phyloP scores from a whole-genome alignment of 768 basidiomycete genomes.

The Rubroboletus satanas region DNA sequence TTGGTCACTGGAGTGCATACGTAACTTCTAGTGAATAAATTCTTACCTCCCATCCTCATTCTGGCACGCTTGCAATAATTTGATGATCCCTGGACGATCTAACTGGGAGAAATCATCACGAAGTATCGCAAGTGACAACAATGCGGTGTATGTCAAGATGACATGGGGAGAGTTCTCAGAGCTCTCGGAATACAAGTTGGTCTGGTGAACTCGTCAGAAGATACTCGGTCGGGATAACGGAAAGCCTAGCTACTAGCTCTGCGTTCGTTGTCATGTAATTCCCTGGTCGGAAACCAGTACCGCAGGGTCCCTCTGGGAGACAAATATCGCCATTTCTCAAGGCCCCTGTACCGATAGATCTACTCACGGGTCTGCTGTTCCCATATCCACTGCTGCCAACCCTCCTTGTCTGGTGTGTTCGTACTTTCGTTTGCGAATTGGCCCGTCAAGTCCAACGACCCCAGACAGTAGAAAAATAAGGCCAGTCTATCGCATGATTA shows the following conservation, averaged over 20 bases:
- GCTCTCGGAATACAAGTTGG: constrained; percentile 36
- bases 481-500: constrained; percentile 55
- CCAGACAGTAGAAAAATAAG: constrained; percentile 84
- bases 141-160: constrained; percentile 91
- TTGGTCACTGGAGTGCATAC: not conserved
- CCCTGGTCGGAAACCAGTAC: constrained; percentile 72
- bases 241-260: constrained; percentile 11
- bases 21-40: constrained; percentile 8
- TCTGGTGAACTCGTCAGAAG: constrained; percentile 23
- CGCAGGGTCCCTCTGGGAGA: constrained; percentile 49
- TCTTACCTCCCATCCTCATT: constrained; percentile 75
- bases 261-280: constrained; percentile 56
- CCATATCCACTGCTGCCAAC: constrained; percentile 88
- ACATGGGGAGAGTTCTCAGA: constrained; percentile 71
- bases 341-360: constrained; percentile 1
- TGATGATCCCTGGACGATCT: constrained; percentile 62
- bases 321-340: not conserved
- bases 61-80: constrained; percentile 71
- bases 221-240: not conserved
- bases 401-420: constrained; percentile 47
- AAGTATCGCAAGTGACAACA: constrained; percentile 79
- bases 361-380: constrained; percentile 64
- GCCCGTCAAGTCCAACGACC: constrained; percentile 74
- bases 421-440: constrained; percentile 39
- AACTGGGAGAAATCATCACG: constrained; percentile 78